Conservation (phyloP, 805 yeast genomes). For the Zygotorulaspora sp. region DNA sequence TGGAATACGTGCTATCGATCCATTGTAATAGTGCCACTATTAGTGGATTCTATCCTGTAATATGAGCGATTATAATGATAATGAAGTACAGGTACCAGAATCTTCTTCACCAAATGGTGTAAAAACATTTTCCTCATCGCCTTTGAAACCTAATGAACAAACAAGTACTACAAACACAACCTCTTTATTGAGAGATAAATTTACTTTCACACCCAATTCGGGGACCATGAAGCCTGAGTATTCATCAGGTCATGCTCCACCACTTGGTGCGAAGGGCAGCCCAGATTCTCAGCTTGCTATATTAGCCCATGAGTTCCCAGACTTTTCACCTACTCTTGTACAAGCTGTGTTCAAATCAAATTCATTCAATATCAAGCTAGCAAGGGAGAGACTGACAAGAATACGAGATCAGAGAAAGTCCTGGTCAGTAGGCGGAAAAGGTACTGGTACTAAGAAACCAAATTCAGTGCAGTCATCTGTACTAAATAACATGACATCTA, state of each 20-base stretch:
- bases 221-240: slow-evolving; percentile 3
- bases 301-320: slow-evolving; percentile 30
- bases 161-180: slow-evolving; percentile 10
- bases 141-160: slow-evolving; percentile 20
- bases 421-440: slow-evolving; percentile 20
- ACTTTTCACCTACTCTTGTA: slow-evolving; percentile 34
- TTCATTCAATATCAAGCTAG: slow-evolving; percentile 34
- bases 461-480: slow-evolving; percentile 1
- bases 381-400: slow-evolving; percentile 33
- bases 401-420: slow-evolving; percentile 27
- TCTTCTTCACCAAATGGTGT: slow-evolving; percentile 40
- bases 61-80: slow-evolving; percentile 18
- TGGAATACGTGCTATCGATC: too few species aligned
- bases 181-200: slow-evolving; percentile 38
- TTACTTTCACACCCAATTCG: slow-evolving; percentile 37
- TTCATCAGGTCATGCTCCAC: too few species aligned
- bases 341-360: slow-evolving; percentile 40
- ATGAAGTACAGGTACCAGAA: slow-evolving; percentile 47
- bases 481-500: slow-evolving; percentile 17
- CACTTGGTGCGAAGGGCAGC: slow-evolving; percentile 6
- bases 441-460: slow-evolving; percentile 2
- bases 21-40: too few species aligned
- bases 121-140: slow-evolving; percentile 29
- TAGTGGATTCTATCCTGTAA: too few species aligned
- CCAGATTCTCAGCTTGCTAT: slow-evolving; percentile 19